Percentiles rank a stretch among this genome's conserved stretches.
Evolutionary conservation across 1,284 basidiomycete genomes (phyloP).

Genomic region (Cryptococcus wingfieldii): DNA sequence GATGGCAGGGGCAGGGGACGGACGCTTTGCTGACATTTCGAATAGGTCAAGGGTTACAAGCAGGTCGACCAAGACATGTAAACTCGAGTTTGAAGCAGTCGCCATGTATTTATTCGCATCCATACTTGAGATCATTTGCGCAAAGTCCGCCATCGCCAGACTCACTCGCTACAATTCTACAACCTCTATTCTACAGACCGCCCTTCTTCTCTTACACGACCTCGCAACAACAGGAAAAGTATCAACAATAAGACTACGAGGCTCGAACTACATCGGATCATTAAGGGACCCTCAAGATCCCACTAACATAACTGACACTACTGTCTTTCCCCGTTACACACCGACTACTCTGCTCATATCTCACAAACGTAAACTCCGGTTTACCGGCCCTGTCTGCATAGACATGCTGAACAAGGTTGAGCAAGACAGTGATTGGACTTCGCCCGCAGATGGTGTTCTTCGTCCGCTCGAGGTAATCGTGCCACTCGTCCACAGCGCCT

Average conservation of each 20-base stretch:
- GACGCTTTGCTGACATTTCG: background rate
- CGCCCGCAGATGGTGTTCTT: constrained; percentile 94
- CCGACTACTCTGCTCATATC: constrained; percentile 86
- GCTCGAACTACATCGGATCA: constrained; percentile 1
- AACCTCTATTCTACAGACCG: background rate
- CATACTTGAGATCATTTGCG: background rate
- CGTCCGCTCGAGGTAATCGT: constrained; percentile 70
- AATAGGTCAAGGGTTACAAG: constrained; percentile 58
- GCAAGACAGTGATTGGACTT: constrained; percentile 88
- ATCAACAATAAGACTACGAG: background rate
- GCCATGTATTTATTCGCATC: constrained; percentile 1
- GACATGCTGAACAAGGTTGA: constrained; percentile 67
- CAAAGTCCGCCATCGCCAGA: too few species aligned
- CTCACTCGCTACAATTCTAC: background rate
- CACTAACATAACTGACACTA: constrained; percentile 94
- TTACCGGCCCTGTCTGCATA: constrained; percentile 44
- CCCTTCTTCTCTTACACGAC: background rate
- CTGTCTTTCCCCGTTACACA: constrained; percentile 68
- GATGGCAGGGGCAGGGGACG: too few species aligned
- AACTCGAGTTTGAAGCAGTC: background rate
- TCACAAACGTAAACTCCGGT: constrained; percentile 62
- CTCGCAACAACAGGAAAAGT: background rate
- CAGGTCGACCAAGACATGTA: constrained; percentile 20
- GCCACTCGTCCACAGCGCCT: constrained; percentile 62
- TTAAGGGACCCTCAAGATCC: constrained; percentile 31